These are phyloP conservation scores for Vairimorpha ceranae DNA, from an alignment of 371 early-diverging fungal species.

Conservation along the genomic window DNA sequence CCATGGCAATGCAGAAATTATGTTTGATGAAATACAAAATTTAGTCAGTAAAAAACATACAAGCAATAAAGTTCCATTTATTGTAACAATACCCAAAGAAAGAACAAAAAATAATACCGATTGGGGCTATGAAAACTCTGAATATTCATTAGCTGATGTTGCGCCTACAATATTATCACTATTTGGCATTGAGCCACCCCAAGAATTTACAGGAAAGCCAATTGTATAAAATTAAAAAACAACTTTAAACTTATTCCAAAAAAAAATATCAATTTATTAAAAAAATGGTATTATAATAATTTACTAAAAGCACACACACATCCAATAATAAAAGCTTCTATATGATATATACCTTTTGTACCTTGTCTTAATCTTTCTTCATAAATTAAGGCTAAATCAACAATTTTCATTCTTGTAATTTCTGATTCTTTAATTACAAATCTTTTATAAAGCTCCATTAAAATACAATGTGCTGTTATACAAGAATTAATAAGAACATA, in stretches of 20 bases:
- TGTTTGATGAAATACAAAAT: slow-evolving; percentile 75
- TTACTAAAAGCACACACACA: slow-evolving; percentile 40
- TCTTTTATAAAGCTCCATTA: slow-evolving; percentile 65
- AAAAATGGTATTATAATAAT: not conserved
- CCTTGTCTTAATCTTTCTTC: slow-evolving; percentile 71
- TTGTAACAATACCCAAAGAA: slow-evolving; percentile 67
- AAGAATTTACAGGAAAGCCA: slow-evolving; percentile 82
- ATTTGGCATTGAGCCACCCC: slow-evolving; percentile 81
- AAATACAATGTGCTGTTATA: slow-evolving; percentile 73
- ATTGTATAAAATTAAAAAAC: not conserved
- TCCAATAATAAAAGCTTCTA: slow-evolving; percentile 83
- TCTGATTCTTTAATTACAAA: slow-evolving; percentile 1
- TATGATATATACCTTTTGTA: slow-evolving; percentile 82
- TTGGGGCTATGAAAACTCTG: slow-evolving; percentile 62
- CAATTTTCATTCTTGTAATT: slow-evolving; percentile 55
- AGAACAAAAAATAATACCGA: slow-evolving; percentile 36
- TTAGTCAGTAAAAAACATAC: slow-evolving; percentile 74
- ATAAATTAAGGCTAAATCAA: slow-evolving; percentile 64
- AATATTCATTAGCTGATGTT: slow-evolving; percentile 78
- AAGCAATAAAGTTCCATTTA: slow-evolving; percentile 73
- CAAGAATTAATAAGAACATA: slow-evolving; percentile 79
- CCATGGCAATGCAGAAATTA: slow-evolving; percentile 99
- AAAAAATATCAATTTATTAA: slow-evolving; percentile 3
- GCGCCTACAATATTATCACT: slow-evolving; percentile 88
- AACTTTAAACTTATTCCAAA: not conserved